Percentiles rank a stretch among this genome's conserved stretches.
Evolutionary conservation across 805 yeast species (phyloP).

Genomic region (Spathaspora arborariae): DNA sequence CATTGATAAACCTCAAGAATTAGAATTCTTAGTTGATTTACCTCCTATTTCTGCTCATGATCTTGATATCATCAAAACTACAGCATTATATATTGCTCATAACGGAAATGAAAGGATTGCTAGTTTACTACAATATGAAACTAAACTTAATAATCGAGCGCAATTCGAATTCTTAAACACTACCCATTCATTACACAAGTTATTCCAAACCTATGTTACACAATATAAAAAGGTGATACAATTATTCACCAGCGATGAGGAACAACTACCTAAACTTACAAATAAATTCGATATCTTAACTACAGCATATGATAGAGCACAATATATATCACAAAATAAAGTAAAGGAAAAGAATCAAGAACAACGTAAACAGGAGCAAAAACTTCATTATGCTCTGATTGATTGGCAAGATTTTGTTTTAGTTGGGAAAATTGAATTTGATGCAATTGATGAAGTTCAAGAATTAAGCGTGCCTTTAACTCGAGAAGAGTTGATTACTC

Average conservation of each 20-base stretch:
- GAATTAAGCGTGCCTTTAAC: conserved; percentile 55
- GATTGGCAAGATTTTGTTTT: conserved; percentile 86
- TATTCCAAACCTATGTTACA: conserved; percentile 46
- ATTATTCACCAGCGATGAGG: conserved; percentile 11
- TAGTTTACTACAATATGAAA: conserved; percentile 33
- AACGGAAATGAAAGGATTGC: conserved; percentile 48
- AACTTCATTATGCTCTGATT: conserved; percentile 62
- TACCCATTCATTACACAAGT: conserved; percentile 55
- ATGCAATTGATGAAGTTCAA: conserved; percentile 54
- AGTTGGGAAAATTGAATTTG: conserved; percentile 65
- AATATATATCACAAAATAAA: conserved; percentile 39
- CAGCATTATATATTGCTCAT: conserved; percentile 65
- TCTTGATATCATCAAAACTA: conserved; percentile 61
- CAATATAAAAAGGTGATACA: conserved; percentile 47
- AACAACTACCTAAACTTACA: conserved; percentile 3
- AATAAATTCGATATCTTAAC: conserved; percentile 35
- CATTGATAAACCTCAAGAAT: conserved; percentile 14
- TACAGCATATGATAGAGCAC: conserved; percentile 55
- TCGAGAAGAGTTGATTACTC: conserved; percentile 54
- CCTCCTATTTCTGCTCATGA: conserved; percentile 51
- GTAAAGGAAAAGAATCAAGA: conserved; percentile 25
- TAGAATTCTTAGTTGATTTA: conserved; percentile 23
- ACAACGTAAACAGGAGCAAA: conserved; percentile 32
- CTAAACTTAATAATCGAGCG: conserved; percentile 32
- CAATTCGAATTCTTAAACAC: conserved; percentile 68